Percentiles rank a stretch among this genome's conserved stretches.
These are phyloP conservation scores for Elongisporangium senticosum DNA, from an alignment of 352 stramenopile species.

Conservation along the genomic window DNA sequence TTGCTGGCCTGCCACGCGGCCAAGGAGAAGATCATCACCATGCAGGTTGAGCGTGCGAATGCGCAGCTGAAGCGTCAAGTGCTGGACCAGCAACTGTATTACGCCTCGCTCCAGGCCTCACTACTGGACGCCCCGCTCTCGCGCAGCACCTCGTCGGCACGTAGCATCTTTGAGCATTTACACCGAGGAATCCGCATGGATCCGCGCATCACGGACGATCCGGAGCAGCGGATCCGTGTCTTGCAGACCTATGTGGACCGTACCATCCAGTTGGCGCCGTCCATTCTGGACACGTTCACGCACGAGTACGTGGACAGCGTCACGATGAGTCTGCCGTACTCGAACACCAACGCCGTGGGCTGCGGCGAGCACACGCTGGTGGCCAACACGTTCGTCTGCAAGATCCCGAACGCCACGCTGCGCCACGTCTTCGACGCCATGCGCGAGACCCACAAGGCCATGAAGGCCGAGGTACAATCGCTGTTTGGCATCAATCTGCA, in stretches of 20 bases:
- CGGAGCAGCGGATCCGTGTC: background rate
- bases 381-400: conserved; percentile 53
- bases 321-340: conserved; percentile 31
- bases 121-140: conserved; percentile 39
- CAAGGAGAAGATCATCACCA: conserved; percentile 38
- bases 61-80: conserved; percentile 38
- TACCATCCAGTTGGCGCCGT: conserved; percentile 15
- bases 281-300: conserved; percentile 36
- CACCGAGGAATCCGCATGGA: background rate
- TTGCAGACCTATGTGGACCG: conserved; percentile 15
- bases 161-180: background rate
- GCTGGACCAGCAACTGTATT: conserved; percentile 51
- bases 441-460: conserved; percentile 25
- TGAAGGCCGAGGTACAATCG: conserved; percentile 25
- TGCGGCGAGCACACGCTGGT: conserved; percentile 28
- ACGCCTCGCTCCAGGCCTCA: conserved; percentile 37
- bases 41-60: conserved; percentile 44
- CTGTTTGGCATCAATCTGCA: conserved; percentile 32
- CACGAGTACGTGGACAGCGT: conserved; percentile 21
- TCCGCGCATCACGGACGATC: background rate
- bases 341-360: conserved; percentile 23
- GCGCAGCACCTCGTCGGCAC: conserved; percentile 3
- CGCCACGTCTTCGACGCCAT: conserved; percentile 26
- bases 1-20: conserved; percentile 42
- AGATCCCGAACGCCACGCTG: conserved; percentile 30